phyloP scores from a whole-genome alignment of 495 filamentous ascomycete species.

The Penicillium tannophilum region DNA sequence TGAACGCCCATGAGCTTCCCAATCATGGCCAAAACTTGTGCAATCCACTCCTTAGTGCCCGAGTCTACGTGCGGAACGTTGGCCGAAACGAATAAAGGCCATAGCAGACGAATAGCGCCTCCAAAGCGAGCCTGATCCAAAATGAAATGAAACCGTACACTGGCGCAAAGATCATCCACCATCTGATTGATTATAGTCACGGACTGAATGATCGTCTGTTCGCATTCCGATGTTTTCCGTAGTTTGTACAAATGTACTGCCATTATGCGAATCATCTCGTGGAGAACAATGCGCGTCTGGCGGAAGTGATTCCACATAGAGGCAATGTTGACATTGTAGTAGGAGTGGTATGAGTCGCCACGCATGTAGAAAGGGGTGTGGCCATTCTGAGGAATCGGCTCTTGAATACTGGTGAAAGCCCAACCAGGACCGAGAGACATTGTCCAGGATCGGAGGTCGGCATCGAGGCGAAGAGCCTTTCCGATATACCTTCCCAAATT shows the following conservation, averaged over 20 bases:
- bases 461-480: slow-evolving; percentile 17
- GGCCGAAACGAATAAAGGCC: slow-evolving; percentile 25
- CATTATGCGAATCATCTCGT: slow-evolving; percentile 18
- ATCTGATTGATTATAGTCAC: slow-evolving; percentile 13
- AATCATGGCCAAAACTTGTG: slow-evolving; percentile 10
- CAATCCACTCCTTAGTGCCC: slow-evolving; percentile 11
- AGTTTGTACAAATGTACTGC: not conserved
- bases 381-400: not conserved
- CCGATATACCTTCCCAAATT: slow-evolving; percentile 1
- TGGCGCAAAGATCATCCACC: slow-evolving; percentile 20
- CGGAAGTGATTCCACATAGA: slow-evolving; percentile 23
- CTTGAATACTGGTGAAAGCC: slow-evolving; percentile 1
- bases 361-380: not conserved
- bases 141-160: slow-evolving; percentile 18
- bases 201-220: slow-evolving; percentile 11
- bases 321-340: slow-evolving; percentile 4
- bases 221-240: slow-evolving; percentile 1
- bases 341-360: slow-evolving; percentile 11
- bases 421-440: slow-evolving; percentile 11
- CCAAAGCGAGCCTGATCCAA: slow-evolving; percentile 12
- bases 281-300: slow-evolving; percentile 17
- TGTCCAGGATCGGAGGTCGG: slow-evolving; percentile 15
- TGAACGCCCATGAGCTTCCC: slow-evolving; percentile 11
- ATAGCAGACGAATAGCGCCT: slow-evolving; percentile 13
- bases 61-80: not conserved